A percentile compares a stretch with the other conserved stretches of the same genome.
phyloP scores from a whole-genome alignment of 2,329 filamentous ascomycete genomes.

The Monosporascus ibericus region DNA sequence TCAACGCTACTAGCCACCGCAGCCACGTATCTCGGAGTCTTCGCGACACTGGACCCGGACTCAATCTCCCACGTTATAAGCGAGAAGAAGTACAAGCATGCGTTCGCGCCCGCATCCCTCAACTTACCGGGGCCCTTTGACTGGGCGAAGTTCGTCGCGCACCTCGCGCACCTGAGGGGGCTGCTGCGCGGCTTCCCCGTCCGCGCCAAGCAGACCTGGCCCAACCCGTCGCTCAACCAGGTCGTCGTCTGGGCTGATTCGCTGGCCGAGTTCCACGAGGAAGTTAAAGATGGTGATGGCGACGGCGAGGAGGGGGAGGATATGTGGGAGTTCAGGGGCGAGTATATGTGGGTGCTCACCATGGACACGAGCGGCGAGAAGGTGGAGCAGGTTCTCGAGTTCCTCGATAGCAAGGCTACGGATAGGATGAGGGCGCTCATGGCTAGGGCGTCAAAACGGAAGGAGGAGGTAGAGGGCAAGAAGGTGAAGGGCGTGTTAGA shows the following conservation, averaged over 20 bases:
- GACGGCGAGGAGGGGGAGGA: slow-evolving; percentile 1
- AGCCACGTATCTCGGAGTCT: too few species aligned
- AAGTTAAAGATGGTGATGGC: slow-evolving; percentile 15
- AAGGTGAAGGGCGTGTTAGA: not conserved
- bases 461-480: slow-evolving; percentile 1
- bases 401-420: slow-evolving; percentile 24
- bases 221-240: slow-evolving; percentile 13
- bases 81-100: not conserved
- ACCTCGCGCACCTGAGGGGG: not conserved
- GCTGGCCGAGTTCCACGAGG: slow-evolving; percentile 16
- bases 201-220: slow-evolving; percentile 8
- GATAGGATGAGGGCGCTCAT: slow-evolving; percentile 1
- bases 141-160: not conserved
- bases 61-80: not conserved
- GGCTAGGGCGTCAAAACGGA: not conserved
- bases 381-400: slow-evolving; percentile 23
- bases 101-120: not conserved
- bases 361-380: slow-evolving; percentile 22
- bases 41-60: too few species aligned
- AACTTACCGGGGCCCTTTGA: not conserved
- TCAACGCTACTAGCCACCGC: too few species aligned
- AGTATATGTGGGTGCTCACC: slow-evolving; percentile 27
- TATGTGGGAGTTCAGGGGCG: slow-evolving; percentile 23
- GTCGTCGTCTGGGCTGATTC: slow-evolving; percentile 24
- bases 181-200: slow-evolving; percentile 16